Percentiles rank a stretch among this genome's conserved stretches.
Conservation (phyloP, 2,329 filamentous ascomycete genomes). For the Xylariaceae sp. region DNA sequence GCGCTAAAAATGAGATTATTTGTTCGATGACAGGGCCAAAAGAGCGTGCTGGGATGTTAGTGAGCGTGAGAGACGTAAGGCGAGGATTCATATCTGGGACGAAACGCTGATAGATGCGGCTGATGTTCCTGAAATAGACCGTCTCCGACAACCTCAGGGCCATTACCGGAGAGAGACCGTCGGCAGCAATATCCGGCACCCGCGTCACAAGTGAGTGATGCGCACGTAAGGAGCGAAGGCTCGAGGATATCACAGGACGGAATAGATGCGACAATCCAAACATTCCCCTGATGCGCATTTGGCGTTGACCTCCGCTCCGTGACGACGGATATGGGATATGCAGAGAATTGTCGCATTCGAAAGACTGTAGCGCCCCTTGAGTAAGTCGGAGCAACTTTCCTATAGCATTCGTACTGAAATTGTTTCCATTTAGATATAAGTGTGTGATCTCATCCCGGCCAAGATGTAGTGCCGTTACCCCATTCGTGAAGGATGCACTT, state of each 20-base stretch:
- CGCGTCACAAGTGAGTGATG: constrained; percentile 58
- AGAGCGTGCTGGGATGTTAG: constrained; percentile 49
- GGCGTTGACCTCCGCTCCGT: constrained; percentile 27
- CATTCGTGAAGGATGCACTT: constrained; percentile 11
- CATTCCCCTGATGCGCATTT: constrained; percentile 38
- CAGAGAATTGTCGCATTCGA: constrained; percentile 46
- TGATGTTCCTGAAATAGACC: constrained; percentile 37
- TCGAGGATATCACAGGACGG: constrained; percentile 48
- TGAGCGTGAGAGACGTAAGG: constrained; percentile 47
- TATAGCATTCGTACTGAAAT: constrained; percentile 41
- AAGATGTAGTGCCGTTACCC: constrained; percentile 22
- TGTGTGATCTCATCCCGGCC: constrained; percentile 44
- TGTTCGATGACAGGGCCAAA: constrained; percentile 44
- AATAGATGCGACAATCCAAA: constrained; percentile 43
- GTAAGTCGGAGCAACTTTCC: constrained; percentile 39
- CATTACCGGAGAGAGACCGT: constrained; percentile 34
- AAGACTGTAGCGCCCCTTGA: constrained; percentile 44
- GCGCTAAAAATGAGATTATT: constrained; percentile 43
- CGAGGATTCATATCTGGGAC: constrained; percentile 53
- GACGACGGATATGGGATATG: constrained; percentile 10
- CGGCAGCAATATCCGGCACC: constrained; percentile 41
- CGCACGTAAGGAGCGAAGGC: constrained; percentile 47
- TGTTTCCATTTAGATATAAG: constrained; percentile 47
- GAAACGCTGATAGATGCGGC: constrained; percentile 43
- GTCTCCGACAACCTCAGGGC: constrained; percentile 42